Evolutionary conservation across 2,329 filamentous ascomycete species (phyloP).

Genomic region (Aspergillus pseudonomiae): DNA sequence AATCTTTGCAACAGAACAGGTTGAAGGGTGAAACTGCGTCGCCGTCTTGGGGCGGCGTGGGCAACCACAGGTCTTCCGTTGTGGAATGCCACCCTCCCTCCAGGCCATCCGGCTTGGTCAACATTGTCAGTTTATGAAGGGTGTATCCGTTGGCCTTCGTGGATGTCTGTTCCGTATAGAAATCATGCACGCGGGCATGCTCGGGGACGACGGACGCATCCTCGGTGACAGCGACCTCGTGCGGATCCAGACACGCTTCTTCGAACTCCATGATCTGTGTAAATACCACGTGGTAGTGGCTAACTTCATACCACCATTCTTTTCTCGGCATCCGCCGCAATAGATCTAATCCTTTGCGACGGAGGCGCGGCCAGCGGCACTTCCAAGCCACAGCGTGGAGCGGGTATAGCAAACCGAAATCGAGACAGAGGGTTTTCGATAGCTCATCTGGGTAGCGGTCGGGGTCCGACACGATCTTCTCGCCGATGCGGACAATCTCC

Average conservation of each 20-base stretch:
- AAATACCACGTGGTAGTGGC: constrained; percentile 20
- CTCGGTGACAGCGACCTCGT: not conserved
- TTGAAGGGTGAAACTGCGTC: not conserved
- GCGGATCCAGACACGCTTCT: constrained; percentile 11
- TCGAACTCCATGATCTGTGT: constrained; percentile 21
- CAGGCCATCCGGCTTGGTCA: constrained; percentile 13
- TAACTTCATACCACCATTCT: constrained; percentile 18
- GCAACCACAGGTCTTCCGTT: constrained; percentile 14
- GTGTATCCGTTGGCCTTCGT: not conserved
- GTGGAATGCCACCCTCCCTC: not conserved
- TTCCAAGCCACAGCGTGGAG: constrained; percentile 26
- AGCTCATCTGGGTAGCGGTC: constrained; percentile 14
- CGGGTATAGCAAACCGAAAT: constrained; percentile 22
- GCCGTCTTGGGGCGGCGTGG: not conserved
- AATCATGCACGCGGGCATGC: constrained; percentile 17
- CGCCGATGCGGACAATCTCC: constrained; percentile 9
- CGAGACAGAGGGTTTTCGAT: constrained; percentile 16
- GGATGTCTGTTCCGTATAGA: constrained; percentile 5
- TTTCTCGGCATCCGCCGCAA: constrained; percentile 16
- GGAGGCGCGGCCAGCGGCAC: constrained; percentile 24
- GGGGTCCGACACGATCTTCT: constrained; percentile 10
- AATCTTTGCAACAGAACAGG: not conserved
- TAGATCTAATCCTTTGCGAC: constrained; percentile 22
- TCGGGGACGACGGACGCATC: constrained; percentile 13
- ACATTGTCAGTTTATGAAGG: constrained; percentile 14